phyloP scores from a whole-genome alignment of 2,329 filamentous ascomycete genomes.

The Teratosphaeriaceae sp. region DNA sequence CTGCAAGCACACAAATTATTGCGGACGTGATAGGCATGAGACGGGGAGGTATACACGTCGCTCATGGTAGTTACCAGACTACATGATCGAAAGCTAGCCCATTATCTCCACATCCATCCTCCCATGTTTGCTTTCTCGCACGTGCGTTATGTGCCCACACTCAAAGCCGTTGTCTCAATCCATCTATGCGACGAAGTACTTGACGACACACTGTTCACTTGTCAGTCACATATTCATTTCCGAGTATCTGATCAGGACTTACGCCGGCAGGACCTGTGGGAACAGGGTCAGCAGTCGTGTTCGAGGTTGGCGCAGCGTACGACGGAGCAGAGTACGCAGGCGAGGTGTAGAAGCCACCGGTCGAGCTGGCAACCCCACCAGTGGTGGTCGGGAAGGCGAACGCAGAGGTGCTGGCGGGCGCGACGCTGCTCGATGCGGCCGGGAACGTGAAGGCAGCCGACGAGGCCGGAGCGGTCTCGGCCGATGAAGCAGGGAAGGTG shows the following conservation, averaged over 20 bases:
- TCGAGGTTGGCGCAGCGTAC: neutral
- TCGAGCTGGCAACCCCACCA: neutral
- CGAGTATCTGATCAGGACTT: neutral
- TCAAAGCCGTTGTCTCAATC: too few species aligned
- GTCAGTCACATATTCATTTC: neutral
- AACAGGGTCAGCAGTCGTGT: neutral
- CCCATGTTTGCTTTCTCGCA: neutral
- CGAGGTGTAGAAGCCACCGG: neutral
- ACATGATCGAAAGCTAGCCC: neutral
- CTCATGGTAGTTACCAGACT: conserved; percentile 1
- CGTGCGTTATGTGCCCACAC: too few species aligned
- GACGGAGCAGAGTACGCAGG: neutral
- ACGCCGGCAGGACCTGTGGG: neutral
- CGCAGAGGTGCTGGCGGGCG: neutral
- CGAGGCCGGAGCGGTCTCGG: neutral
- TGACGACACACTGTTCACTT: conserved; percentile 1
- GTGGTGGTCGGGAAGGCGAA: neutral
- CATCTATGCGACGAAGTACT: conserved; percentile 5
- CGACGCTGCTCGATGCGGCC: neutral
- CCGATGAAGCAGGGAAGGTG: neutral
- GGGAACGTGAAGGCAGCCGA: too few species aligned
- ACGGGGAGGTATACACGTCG: too few species aligned
- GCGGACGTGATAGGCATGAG: too few species aligned
- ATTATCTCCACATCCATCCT: neutral
- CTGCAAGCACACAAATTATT: too few species aligned